Base-by-base conservation (phyloP, 805 yeast species). In the Starmerella apicola region DNA sequence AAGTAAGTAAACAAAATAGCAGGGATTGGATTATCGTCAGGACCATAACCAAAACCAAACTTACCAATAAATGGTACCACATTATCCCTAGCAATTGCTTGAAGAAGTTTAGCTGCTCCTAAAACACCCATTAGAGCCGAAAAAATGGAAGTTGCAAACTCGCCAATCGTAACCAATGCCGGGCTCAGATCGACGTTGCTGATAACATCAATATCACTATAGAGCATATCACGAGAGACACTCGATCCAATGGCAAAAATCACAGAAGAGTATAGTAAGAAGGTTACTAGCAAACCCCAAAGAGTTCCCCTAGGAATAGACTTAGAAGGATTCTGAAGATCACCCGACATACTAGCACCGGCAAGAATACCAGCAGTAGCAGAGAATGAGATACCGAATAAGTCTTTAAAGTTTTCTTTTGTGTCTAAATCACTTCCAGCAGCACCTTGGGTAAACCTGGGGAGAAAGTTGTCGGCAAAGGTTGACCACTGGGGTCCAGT, bases 341-440 rank as follows among this genome's bases (percentile, higher is more conserved):
- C 95, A 16, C 98, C 97, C 30, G 95, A 84, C 99, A 91, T 91
- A 19, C 94, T 81, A 2, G 98, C 96, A 15, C 99, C 99, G 2
- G 98, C 97, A 59, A 91, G 79, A 21, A 91, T 86, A 42, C 99
- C 99, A 5, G 97, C 95, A 0, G 98, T 88, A 1, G 98, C 95
- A 9, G 98, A 96, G 64, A 91, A 91, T 57, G 91, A 84, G 33
- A 91, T 82, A 3, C 97, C 97, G 70, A 91, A 91, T 48, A 93
- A 61, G 56, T 81, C 80, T 39, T 77, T 74, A 54, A 88, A 84
- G 1, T 78, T 83, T 57, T 88, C 97, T 13, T 69, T 74, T 0
- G 63, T 61, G 7, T 58, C 49, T 20, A 68, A 48, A 22, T 77
- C 74, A 3, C 94, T 82, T 0, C 97, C 98, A 4, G 95, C 96